Evolutionary conservation across 2,329 filamentous ascomycete genomes (phyloP).

Genomic region (Diplodia scrobiculata): DNA sequence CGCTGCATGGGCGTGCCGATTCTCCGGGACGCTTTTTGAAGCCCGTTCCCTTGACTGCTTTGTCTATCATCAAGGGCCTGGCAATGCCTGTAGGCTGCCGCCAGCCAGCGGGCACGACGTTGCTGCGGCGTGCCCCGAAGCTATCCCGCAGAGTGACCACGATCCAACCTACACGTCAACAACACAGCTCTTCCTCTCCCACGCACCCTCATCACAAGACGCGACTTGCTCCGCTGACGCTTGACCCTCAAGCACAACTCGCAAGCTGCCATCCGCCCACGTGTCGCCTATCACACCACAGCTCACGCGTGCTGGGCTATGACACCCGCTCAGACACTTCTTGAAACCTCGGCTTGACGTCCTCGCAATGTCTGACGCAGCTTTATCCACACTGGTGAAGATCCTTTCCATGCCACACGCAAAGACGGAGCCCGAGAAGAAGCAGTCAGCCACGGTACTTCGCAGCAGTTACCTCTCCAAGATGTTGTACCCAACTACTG

Average conservation of each 20-base stretch:
- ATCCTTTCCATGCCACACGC: not conserved
- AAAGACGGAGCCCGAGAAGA: not conserved
- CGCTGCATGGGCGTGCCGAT: slow-evolving; percentile 1
- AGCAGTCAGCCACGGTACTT: not conserved
- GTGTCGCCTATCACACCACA: not conserved
- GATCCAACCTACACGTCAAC: not conserved
- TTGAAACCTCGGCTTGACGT: not conserved
- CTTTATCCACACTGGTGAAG: not conserved
- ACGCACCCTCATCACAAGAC: not conserved
- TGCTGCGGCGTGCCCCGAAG: not conserved
- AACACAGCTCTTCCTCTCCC: not conserved
- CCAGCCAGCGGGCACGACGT: not conserved
- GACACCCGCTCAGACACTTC: not conserved
- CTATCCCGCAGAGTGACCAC: slow-evolving; percentile 7
- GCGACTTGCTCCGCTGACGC: not conserved
- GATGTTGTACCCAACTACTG: not conserved
- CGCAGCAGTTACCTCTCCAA: not conserved
- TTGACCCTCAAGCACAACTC: not conserved
- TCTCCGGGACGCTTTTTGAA: not conserved
- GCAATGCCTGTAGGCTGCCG: not conserved
- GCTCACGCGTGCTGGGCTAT: not conserved
- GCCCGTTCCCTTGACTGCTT: not conserved
- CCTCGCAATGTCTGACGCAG: not conserved
- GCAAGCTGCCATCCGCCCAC: not conserved
- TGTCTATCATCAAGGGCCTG: not conserved